A percentile compares a stretch with the other conserved stretches of the same genome.
These are phyloP conservation scores for Daucus carota DNA, from an alignment of 129 eudicot genomes.

Conservation along the genomic window DH1_v3.0 NC_030386.2:20810001-20810500, in stretches of 20 bases:
- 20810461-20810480: neutral
- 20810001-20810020: neutral
- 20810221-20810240: neutral
- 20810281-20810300: slow-evolving; percentile 10
- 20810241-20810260: slow-evolving; percentile 6
- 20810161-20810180: neutral
- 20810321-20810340: neutral
- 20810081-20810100: slow-evolving; percentile 16
- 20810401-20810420: neutral
- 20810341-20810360: slow-evolving; percentile 9
- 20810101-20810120: slow-evolving; percentile 13
- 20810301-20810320: neutral
- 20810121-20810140: neutral
- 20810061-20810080: neutral
- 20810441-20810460: neutral
- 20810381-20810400: slow-evolving; percentile 1
- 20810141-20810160: slow-evolving; percentile 19
- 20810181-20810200: neutral
- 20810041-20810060: slow-evolving; percentile 1
- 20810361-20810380: slow-evolving; percentile 2
- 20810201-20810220: neutral
- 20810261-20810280: slow-evolving; percentile 13
- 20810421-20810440: neutral
- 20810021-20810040: neutral
- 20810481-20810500: too few relatives aligned